Percentiles rank a stretch among this genome's conserved stretches.
These are phyloP conservation scores for Capsicum rhomboideum DNA, from an alignment of 257 asterid genomes.

Conservation along the genomic window DNA sequence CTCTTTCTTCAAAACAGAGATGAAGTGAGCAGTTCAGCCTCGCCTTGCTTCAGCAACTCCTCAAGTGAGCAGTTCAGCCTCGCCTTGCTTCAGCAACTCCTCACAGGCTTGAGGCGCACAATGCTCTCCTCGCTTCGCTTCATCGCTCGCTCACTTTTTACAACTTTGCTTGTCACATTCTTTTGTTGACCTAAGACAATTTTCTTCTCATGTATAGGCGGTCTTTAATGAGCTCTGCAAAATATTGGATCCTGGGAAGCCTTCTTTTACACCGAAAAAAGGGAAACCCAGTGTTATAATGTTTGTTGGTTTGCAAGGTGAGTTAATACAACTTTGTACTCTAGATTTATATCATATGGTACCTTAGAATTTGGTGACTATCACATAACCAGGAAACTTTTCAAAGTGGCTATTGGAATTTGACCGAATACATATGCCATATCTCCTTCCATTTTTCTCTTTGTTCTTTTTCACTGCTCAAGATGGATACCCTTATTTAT, in stretches of 20 bases:
- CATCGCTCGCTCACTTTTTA: not conserved
- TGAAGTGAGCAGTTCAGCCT: no score
- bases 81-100: no score
- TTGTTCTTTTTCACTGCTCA: not conserved
- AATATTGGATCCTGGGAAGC: slow-evolving; percentile 96
- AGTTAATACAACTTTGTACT: not conserved
- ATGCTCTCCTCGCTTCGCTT: no score
- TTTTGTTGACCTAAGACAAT: not conserved
- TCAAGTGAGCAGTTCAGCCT: no score
- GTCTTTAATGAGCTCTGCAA: slow-evolving; percentile 82
- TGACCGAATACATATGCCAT: not conserved
- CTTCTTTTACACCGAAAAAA: slow-evolving; percentile 76
- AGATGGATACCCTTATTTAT: not conserved
- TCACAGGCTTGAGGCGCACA: no score
- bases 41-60: no score
- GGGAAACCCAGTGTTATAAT: slow-evolving; percentile 76
- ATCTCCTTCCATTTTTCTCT: not conserved
- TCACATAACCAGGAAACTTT: not conserved
- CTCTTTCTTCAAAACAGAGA: no score
- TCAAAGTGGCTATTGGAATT: not conserved
- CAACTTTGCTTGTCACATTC: not conserved
- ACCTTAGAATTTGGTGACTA: not conserved
- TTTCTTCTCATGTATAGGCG: slow-evolving; percentile 33
- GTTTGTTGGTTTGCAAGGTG: slow-evolving; percentile 99
- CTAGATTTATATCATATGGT: not conserved